phyloP scores from a whole-genome alignment of 2,329 filamentous ascomycete species.

The Fusarium praegraminearum region DNA sequence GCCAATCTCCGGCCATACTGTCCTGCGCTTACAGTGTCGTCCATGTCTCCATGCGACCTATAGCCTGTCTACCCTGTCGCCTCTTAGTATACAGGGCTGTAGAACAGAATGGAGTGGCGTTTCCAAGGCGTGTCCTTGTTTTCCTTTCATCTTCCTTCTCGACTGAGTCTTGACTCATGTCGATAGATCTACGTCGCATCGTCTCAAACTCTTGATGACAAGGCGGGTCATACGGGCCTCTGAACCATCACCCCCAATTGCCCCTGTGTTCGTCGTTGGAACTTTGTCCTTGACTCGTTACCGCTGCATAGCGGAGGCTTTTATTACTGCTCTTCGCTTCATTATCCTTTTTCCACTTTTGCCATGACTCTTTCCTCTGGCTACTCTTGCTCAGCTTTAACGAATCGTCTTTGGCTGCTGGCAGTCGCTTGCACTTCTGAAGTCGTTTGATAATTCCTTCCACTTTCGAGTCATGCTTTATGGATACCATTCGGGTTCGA shows the following conservation, averaged over 20 bases:
- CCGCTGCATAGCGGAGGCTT: not conserved
- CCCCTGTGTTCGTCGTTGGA: not conserved
- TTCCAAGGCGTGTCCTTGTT: not conserved
- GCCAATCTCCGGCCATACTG: slow-evolving; percentile 30
- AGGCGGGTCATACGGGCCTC: not conserved
- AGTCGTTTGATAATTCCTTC: slow-evolving; percentile 2
- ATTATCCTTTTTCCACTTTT: not conserved
- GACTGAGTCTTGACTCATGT: slow-evolving; percentile 22
- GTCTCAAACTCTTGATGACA: slow-evolving; percentile 10
- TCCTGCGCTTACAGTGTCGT: slow-evolving; percentile 2
- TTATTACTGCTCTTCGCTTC: not conserved
- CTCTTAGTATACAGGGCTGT: slow-evolving; percentile 26
- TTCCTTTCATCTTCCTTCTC: not conserved
- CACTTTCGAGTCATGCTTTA: slow-evolving; percentile 10
- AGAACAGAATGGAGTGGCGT: slow-evolving; percentile 10
- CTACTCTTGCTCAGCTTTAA: not conserved
- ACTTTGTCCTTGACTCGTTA: slow-evolving; percentile 22
- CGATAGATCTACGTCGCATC: slow-evolving; percentile 9
- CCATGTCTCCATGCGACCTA: slow-evolving; percentile 10
- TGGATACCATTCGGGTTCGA: slow-evolving; percentile 1
- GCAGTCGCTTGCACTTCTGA: slow-evolving; percentile 23
- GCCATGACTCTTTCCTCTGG: slow-evolving; percentile 6
- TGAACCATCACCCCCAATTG: not conserved
- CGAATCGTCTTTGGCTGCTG: slow-evolving; percentile 27
- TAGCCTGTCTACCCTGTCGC: slow-evolving; percentile 3